Evolutionary conservation across 345 rosid species (phyloP), one percentile per base, ranked within the genome.

Genomic region (Sapria himalayana): DNA sequence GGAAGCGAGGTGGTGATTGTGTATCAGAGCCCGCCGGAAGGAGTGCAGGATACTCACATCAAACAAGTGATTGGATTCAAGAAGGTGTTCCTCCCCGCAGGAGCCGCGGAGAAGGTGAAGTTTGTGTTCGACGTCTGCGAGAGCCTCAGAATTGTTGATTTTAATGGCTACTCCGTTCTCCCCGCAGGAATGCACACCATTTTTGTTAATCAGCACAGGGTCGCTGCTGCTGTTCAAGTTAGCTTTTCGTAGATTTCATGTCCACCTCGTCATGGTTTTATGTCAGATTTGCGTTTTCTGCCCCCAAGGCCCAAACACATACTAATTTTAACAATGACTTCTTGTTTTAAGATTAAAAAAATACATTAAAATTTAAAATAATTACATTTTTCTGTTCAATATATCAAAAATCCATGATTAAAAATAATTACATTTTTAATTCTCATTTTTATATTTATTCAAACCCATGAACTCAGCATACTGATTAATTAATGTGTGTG

Each of bases 1-100:
- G 57, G 57, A 14, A 38, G 45, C 23, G 50, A 52, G 3, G 43
- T 31, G 7, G 22, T 52, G 1, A 44, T 52, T 2, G 57, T 44
- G 3, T 52, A 52, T 6, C 22, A 48, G 5, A 35, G 27, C 33
- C 49, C 56, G 3, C 56, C 56, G 0, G 29, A 42, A 35, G 56
- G 56, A 14, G 36, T 51, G 9, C 4, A 1, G 0, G 48, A 12
- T 0, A 5, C 56, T 14, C 15, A 43, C 15, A 43, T 41, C 5
- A 42, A 42, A 25, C 41, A 51, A 19, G 48, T 51, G 5, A 16
- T 51, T 18, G 56, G 36, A 3, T 51, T 51, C 56, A 14, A 35
- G 36, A 51, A 41, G 17, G 36, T 43, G 1, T 51, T 42, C 25
- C 41, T 51, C 19, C 19, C 23, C 0, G 43, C 56, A 4, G 48